Conservation (phyloP, 2,329 filamentous ascomycete genomes). For the Cryphonectria carpinicola region DNA sequence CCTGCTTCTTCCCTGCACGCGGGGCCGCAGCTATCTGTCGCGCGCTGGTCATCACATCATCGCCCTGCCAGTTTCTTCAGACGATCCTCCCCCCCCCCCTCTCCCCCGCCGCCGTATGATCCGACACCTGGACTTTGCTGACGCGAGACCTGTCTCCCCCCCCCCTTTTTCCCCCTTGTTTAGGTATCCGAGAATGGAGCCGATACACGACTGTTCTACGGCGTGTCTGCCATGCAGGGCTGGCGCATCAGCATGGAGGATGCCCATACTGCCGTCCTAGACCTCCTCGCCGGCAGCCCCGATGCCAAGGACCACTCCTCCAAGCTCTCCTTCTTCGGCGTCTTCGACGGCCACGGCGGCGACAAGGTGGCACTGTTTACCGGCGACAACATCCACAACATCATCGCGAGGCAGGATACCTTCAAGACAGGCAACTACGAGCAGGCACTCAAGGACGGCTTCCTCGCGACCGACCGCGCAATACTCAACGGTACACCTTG, state of each 20-base stretch:
- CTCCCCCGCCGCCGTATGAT: background rate
- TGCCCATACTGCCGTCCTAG: constrained; percentile 85
- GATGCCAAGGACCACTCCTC: constrained; percentile 68
- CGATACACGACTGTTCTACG: constrained; percentile 91
- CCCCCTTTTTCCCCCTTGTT: constrained; percentile 17
- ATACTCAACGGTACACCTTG: constrained; percentile 83
- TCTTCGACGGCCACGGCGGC: constrained; percentile 96
- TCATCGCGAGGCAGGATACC: constrained; percentile 90
- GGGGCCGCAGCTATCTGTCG: background rate
- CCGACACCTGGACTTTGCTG: constrained; percentile 31
- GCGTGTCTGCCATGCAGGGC: constrained; percentile 98
- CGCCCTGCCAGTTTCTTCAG: background rate
- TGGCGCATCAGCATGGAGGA: constrained; percentile 99
- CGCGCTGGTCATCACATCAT: too few species aligned
- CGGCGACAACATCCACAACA: constrained; percentile 90
- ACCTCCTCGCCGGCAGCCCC: constrained; percentile 67
- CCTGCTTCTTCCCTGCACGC: background rate
- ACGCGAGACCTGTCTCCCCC: constrained; percentile 31
- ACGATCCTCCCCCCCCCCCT: too few species aligned
- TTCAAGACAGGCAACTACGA: constrained; percentile 92
- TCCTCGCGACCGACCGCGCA: constrained; percentile 92
- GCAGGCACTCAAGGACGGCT: constrained; percentile 95
- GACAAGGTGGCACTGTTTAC: constrained; percentile 95
- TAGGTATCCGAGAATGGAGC: constrained; percentile 87
- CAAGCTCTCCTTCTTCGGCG: constrained; percentile 92